Base-by-base conservation (phyloP, 768 basidiomycete species). In the Flagelloscypha sp. region DNA sequence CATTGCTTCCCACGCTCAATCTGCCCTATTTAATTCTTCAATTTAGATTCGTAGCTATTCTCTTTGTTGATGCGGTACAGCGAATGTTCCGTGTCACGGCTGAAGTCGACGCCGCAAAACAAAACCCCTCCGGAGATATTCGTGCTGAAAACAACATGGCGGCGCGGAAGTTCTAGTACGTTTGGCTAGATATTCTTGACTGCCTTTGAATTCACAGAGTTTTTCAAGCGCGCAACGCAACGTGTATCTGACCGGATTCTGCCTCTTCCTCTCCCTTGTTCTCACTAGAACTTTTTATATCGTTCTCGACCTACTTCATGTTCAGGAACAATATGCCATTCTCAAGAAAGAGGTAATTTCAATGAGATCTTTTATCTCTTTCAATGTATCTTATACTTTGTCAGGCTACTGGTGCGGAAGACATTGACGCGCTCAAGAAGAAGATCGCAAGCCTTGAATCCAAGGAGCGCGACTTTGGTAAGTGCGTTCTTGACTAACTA, bases 261-360 rank as follows among this genome's bases (percentile, higher is more conserved):
- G 84, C 41, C 71, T 99, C 30, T 95, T 97, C 79, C 79, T 99
- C 15, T 95, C 94, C 7, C 79, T 98, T 38, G 82, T 95, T 47
- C 77, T 97, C 46, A 84, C 92, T 2, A 81, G 93, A 48, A 86
- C 84, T 3, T 97, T 97, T 66, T 81, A 82, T 55, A 85, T 98
- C 56, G 75, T 85, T 30, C 77, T 92, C 50, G 89, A 97, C 54
- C 79, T 95, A 46, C 81, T 97, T 44, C 79, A 87, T 46, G 74
- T 80, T 1, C 88, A 94, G 57, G 92, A 93, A 47, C 78, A 88
- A 49, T 86, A 86, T 51, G 78, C 76, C 13, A 80, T 84, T 48
- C 55, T 97, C 41, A 90, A 93, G 67, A 70, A 79, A 47, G 58
- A 63, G 42, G 74, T 62, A 37, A 36, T 47, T 27, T 33, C 16